Conservation (phyloP, 257 asterid genomes). For the Nicotiana otophora region DNA sequence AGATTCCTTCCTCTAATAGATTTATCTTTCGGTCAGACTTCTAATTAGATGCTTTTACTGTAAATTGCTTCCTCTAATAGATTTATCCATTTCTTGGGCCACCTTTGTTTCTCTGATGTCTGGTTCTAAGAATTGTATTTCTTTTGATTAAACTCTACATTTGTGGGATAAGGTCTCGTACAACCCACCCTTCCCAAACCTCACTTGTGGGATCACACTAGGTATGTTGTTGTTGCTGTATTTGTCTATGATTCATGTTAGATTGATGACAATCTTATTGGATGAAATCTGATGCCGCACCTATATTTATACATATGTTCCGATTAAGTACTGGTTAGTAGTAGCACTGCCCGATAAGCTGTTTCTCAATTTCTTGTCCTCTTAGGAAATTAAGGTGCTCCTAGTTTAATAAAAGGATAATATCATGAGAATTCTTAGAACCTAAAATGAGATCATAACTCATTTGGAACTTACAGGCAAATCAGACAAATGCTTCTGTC, state of each 20-base stretch:
- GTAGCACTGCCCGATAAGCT: background rate
- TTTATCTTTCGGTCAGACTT: background rate
- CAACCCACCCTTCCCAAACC: too few relatives aligned
- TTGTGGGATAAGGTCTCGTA: background rate
- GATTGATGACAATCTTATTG: background rate
- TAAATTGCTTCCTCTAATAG: background rate
- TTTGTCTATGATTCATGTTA: background rate
- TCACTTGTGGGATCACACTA: too few relatives aligned
- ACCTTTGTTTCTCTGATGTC: background rate
- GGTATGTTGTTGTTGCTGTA: too few relatives aligned
- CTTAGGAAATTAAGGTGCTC: background rate
- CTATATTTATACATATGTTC: background rate
- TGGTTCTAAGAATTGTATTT: background rate
- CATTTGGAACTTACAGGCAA: background rate
- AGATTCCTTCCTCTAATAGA: background rate
- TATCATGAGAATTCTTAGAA: background rate
- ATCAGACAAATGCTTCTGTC: background rate
- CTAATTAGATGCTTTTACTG: background rate
- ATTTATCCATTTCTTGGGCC: background rate
- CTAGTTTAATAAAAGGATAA: background rate
- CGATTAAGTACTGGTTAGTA: background rate
- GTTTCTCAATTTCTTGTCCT: background rate
- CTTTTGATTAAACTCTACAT: background rate
- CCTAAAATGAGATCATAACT: background rate
- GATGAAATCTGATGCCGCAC: background rate